phyloP scores from a whole-genome alignment of 1,139 yeast species.

The Yamadazyma taylorii region DNA sequence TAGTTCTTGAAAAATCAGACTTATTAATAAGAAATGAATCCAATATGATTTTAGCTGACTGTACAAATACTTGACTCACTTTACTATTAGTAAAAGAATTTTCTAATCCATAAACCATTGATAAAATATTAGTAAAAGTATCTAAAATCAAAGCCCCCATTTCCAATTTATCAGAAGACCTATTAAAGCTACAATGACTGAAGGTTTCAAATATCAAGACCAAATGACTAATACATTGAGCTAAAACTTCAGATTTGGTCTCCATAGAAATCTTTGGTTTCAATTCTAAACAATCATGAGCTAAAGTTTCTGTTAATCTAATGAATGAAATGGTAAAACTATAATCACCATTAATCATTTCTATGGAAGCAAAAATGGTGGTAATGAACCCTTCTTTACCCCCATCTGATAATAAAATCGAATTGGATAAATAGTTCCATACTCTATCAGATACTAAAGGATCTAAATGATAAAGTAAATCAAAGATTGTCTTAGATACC shows the following conservation, averaged over 20 bases:
- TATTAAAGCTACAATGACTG: constrained; percentile 63
- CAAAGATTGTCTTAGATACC: constrained; percentile 48
- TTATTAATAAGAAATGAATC: constrained; percentile 57
- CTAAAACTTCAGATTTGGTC: constrained; percentile 48
- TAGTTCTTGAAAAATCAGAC: constrained; percentile 51
- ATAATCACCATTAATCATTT: constrained; percentile 68
- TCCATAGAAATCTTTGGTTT: constrained; percentile 25
- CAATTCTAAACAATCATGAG: constrained; percentile 50
- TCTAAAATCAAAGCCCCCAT: constrained; percentile 60
- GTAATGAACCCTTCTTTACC: constrained; percentile 72
- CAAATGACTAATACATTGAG: constrained; percentile 56
- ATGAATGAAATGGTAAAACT: constrained; percentile 61
- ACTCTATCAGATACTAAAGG: constrained; percentile 61
- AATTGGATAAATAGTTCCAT: constrained; percentile 75
- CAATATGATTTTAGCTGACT: constrained; percentile 50
- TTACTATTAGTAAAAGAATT: constrained; percentile 37
- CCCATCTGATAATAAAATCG: constrained; percentile 61
- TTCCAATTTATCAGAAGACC: constrained; percentile 57
- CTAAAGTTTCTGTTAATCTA: constrained; percentile 53
- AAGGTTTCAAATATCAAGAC: constrained; percentile 74
- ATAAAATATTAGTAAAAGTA: constrained; percentile 56
- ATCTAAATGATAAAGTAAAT: constrained; percentile 51
- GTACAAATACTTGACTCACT: constrained; percentile 50
- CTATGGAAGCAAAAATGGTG: constrained; percentile 68
- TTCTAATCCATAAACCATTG: constrained; percentile 59